A percentile compares a stretch with the other conserved stretches of the same genome.
phyloP scores from a whole-genome alignment of 371 early-diverging fungal species.

The Globomyces sp. region DNA sequence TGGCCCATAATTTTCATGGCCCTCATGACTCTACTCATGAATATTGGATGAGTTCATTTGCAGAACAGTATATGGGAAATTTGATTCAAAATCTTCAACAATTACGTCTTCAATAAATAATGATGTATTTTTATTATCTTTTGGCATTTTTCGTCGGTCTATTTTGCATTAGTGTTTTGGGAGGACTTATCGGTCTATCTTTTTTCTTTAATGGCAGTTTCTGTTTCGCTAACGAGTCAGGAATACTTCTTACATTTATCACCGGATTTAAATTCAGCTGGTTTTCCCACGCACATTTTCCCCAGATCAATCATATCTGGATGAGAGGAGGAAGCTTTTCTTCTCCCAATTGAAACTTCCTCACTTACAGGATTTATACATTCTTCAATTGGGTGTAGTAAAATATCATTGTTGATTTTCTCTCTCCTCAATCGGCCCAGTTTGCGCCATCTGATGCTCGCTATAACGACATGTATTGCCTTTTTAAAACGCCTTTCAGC shows the following conservation, averaged over 20 bases:
- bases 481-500: constrained; percentile 31
- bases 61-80: constrained; percentile 61
- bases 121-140: no score
- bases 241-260: no score
- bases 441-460: constrained; percentile 28
- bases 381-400: neutral
- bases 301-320: neutral
- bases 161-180: no score
- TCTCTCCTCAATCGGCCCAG: neutral
- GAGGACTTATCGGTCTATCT: no score
- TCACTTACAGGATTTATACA: no score
- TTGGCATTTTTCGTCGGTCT: no score
- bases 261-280: neutral
- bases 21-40: constrained; percentile 45
- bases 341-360: neutral
- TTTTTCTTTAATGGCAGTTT: no score
- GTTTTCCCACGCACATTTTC: neutral
- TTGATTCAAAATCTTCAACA: constrained; percentile 20
- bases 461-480: constrained; percentile 26
- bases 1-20: constrained; percentile 76
- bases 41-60: constrained; percentile 74
- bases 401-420: neutral
- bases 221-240: no score
- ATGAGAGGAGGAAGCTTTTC: neutral
- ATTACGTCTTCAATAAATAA: no score